Base-by-base conservation (phyloP, 1,284 basidiomycete genomes). In the Sporisorium scitamineum region DNA sequence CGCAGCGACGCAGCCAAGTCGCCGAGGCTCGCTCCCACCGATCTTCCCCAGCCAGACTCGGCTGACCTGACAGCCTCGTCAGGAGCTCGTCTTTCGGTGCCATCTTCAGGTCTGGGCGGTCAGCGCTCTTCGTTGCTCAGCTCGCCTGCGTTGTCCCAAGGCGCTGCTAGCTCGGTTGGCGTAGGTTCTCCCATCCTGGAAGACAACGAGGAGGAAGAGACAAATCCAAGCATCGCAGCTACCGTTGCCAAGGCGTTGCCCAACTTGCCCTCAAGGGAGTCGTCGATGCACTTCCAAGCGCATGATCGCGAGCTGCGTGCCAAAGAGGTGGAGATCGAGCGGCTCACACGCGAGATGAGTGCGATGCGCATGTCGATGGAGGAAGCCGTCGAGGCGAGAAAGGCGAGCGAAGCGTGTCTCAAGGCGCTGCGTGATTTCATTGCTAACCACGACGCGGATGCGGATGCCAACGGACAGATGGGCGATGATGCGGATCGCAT, bases 341-440 rank as follows among this genome's bases (percentile, higher is more conserved):
- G 72, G 16, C 63, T 84, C 18, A 64, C 61, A 5, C 55, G 66
- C 27, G 79, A 83, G 55, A 64, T 82, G 62, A 39, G 26, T 31
- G 65, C 74, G 24, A 69, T 79, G 55, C 70, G 75, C 31, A 41
- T 63, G n/a, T 58, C 76, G 24, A 70, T 78, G 48, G 73, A 79
- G 8, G 81, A 85, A 63, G 76, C 81, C 1, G 31, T 80, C 58
- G 81, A 85, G 53, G 80, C 80, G n/a, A 57, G 82, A 18, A 71
- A 79, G 64, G 83, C 80, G 41, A 80, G 80, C 65, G 80, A 82
- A 67, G 72, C 70, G 31, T 77, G 76, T 57, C 74, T 81, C 41
- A 72, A 72, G 41, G 80, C 80, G 9, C 60, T 82, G 52, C 72
- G 80, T 11, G 80, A 81, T 32, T 81, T 72, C 24, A 79, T 80